phyloP scores from a whole-genome alignment of 2,329 filamentous ascomycete species.

The Aspergillus brunneoviolaceus region DNA sequence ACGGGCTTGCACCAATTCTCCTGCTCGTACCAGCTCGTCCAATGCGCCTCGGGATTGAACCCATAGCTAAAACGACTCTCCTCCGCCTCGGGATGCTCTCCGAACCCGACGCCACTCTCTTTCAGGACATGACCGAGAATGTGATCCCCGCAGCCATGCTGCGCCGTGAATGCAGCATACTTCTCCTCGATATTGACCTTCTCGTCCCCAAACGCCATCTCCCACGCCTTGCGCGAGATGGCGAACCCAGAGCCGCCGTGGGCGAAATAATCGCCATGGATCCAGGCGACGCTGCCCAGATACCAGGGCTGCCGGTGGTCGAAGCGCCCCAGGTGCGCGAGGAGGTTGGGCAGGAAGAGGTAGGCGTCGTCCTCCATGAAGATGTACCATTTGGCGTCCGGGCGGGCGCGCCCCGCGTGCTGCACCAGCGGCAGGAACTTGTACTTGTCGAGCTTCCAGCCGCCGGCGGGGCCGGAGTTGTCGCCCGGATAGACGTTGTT shows the following conservation, averaged over 20 bases:
- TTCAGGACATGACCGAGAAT: conserved; percentile 51
- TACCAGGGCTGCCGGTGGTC: conserved; percentile 50
- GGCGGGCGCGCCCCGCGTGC: background rate
- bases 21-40: conserved; percentile 21
- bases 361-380: conserved; percentile 62
- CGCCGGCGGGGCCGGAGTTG: conserved; percentile 27
- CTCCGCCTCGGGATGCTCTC: conserved; percentile 48
- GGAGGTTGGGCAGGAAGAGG: conserved; percentile 55
- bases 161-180: conserved; percentile 42
- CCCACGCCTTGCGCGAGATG: conserved; percentile 55
- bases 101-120: conserved; percentile 50
- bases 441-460: conserved; percentile 61
- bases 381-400: conserved; percentile 54
- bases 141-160: conserved; percentile 55
- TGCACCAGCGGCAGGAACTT: conserved; percentile 60
- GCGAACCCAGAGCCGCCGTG: conserved; percentile 57
- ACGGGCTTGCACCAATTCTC: conserved; percentile 58
- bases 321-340: conserved; percentile 49
- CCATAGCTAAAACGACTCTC: conserved; percentile 51
- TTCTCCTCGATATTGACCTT: conserved; percentile 45
- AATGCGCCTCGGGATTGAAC: conserved; percentile 41
- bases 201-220: conserved; percentile 46
- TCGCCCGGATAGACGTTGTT: conserved; percentile 20
- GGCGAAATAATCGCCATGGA: conserved; percentile 49
- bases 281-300: conserved; percentile 51